phyloP scores from a whole-genome alignment of 768 basidiomycete genomes.

The Steccherinum ochraceum region DNA sequence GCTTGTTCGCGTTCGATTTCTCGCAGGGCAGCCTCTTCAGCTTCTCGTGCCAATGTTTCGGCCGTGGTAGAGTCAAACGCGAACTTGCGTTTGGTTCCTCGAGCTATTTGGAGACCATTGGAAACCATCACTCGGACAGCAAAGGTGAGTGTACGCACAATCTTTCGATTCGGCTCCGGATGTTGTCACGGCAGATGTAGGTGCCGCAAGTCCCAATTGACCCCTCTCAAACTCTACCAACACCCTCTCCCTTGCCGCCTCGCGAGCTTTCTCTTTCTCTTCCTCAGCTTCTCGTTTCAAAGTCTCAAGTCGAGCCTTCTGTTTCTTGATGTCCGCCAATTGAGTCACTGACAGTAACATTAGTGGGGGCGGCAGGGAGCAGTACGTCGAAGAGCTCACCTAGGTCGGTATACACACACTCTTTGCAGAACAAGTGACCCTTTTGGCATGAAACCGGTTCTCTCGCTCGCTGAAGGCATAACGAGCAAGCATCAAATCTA shows the following conservation, averaged over 20 bases:
- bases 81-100: slow-evolving; percentile 79
- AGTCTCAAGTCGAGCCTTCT: slow-evolving; percentile 71
- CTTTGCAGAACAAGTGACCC: slow-evolving; percentile 94
- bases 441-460: slow-evolving; percentile 79
- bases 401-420: slow-evolving; percentile 85
- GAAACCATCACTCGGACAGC: background rate
- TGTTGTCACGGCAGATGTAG: slow-evolving; percentile 32
- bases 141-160: too few species aligned
- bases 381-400: slow-evolving; percentile 35
- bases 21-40: slow-evolving; percentile 81
- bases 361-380: background rate
- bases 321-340: slow-evolving; percentile 89
- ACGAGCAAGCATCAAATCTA: slow-evolving; percentile 82
- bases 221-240: slow-evolving; percentile 85
- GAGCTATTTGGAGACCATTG: slow-evolving; percentile 28
- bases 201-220: slow-evolving; percentile 63
- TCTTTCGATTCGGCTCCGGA: slow-evolving; percentile 33
- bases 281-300: slow-evolving; percentile 76
- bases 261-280: slow-evolving; percentile 61
- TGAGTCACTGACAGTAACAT: slow-evolving; percentile 56
- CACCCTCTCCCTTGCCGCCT: slow-evolving; percentile 83
- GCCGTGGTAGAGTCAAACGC: slow-evolving; percentile 71
- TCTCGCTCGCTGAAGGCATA: slow-evolving; percentile 79
- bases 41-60: slow-evolving; percentile 66
- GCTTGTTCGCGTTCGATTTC: slow-evolving; percentile 83